Evolutionary conservation across 768 basidiomycete genomes (phyloP).

Genomic region (Psilocybe azurescens): DNA sequence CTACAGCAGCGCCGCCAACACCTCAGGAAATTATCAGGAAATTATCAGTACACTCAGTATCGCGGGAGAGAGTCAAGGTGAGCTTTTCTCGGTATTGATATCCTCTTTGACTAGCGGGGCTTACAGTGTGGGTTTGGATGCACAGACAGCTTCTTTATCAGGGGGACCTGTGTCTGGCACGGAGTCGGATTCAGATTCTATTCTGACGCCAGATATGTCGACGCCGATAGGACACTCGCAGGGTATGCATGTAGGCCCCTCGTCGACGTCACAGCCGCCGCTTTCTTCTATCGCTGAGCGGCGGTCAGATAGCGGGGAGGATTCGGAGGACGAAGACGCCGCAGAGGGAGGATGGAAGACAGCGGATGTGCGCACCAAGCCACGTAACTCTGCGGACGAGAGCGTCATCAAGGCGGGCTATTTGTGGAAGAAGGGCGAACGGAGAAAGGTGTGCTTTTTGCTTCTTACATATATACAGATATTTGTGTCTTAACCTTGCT

Average conservation of each 20-base stretch:
- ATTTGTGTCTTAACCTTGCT: background rate
- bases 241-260: slow-evolving; percentile 34
- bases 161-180: slow-evolving; percentile 63
- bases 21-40: slow-evolving; percentile 88
- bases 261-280: slow-evolving; percentile 52
- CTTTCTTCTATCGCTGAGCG: slow-evolving; percentile 82
- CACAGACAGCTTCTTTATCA: slow-evolving; percentile 22
- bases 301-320: slow-evolving; percentile 72
- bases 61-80: slow-evolving; percentile 50
- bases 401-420: slow-evolving; percentile 90
- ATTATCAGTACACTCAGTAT: slow-evolving; percentile 74
- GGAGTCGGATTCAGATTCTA: slow-evolving; percentile 88
- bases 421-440: slow-evolving; percentile 97
- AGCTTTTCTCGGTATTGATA: slow-evolving; percentile 8
- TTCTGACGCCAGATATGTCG: slow-evolving; percentile 57
- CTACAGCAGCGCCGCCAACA: slow-evolving; percentile 69
- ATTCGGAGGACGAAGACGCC: slow-evolving; percentile 78
- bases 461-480: background rate
- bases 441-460: slow-evolving; percentile 77
- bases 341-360: slow-evolving; percentile 71
- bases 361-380: slow-evolving; percentile 46
- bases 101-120: background rate
- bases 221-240: slow-evolving; percentile 41
- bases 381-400: slow-evolving; percentile 62
- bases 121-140: slow-evolving; percentile 18